Base-by-base conservation (phyloP, 2,329 filamentous ascomycete species). In the Colletotrichum viniferum region DNA sequence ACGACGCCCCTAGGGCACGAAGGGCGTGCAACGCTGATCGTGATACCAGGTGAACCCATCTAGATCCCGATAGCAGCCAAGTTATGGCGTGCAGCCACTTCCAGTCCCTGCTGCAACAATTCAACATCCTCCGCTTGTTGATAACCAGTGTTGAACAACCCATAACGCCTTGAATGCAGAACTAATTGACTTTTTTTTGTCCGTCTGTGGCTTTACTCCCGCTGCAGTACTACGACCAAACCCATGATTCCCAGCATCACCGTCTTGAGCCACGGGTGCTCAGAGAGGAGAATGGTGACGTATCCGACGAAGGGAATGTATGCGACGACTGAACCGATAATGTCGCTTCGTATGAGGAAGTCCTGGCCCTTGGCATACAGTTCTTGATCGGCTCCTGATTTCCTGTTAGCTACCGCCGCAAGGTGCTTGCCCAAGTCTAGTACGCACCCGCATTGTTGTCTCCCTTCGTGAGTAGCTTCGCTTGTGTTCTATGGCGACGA, bases 241-340 rank as follows among this genome's bases (percentile, higher is more conserved):
- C 96, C 97, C 97, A 99, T 99, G 66, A 98, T 90, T 2, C 95
- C 96, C 81, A 99, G 85, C 93, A 98, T 95, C 30, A 93, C 96
- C 58, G 95, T 97, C 91, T 99, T 99, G 80, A 98, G 84, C 96
- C 96, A 98, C 7, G 97, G 97, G 83, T 99, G 93, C 84, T 99
- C 97, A 77, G 95, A 97, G 77, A 99, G 88, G 84, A 98, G 88
- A 80, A 99, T 99, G 3, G 97, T 99, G 61, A 98, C 96, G 82
- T 98, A 98, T 78, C 97, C 97, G 16, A 98, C 96, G 81, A 97
- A 97, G 0, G 97, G 97, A 73, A 98, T 93, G 83, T 97, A 99
- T 48, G 91, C 97, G 13, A 97, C 88, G 8, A 98, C 97, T 52
- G 94, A 98, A 61, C 97, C 97, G 73, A 99, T 95, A 71, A 99